phyloP scores from a whole-genome alignment of 176 grass and related monocot genomes.

The Juncus inflexus region DNA sequence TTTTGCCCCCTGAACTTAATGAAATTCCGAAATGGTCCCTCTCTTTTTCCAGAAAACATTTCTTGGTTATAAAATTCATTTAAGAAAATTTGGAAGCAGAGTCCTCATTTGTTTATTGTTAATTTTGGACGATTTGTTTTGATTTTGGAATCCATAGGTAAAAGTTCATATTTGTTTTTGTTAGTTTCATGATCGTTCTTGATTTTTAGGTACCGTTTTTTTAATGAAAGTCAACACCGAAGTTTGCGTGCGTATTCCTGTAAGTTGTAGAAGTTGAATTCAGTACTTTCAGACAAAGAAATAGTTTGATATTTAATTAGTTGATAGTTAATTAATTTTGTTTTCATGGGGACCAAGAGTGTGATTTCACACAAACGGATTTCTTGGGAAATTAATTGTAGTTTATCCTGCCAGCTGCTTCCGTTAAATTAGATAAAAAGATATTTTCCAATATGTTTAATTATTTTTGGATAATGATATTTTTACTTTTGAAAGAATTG shows the following conservation, averaged over 20 bases:
- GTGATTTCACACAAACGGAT: not conserved
- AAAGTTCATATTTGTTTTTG: too few species aligned
- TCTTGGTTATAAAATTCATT: too few species aligned
- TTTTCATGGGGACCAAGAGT: conserved; percentile 14
- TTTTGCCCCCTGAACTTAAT: conserved; percentile 15
- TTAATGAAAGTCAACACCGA: not conserved
- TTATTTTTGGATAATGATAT: not conserved
- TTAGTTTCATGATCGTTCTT: too few species aligned
- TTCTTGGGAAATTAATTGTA: conserved; percentile 4
- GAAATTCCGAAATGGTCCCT: not conserved
- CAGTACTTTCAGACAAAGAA: not conserved
- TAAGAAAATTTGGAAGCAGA: too few species aligned
- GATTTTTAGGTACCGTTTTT: too few species aligned
- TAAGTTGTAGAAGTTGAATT: conserved; percentile 7
- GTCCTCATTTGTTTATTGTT: too few species aligned
- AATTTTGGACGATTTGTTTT: too few species aligned
- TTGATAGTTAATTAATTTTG: not conserved
- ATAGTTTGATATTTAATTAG: not conserved
- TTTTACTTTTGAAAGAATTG: not conserved
- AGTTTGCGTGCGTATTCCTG: not conserved
- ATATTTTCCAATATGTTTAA: conserved; percentile 2
- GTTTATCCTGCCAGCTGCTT: not conserved
- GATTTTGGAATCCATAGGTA: too few species aligned
- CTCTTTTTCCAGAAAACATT: not conserved
- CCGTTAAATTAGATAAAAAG: not conserved